phyloP scores from a whole-genome alignment of 106 monocot species.

The Allium sativum region DNA sequence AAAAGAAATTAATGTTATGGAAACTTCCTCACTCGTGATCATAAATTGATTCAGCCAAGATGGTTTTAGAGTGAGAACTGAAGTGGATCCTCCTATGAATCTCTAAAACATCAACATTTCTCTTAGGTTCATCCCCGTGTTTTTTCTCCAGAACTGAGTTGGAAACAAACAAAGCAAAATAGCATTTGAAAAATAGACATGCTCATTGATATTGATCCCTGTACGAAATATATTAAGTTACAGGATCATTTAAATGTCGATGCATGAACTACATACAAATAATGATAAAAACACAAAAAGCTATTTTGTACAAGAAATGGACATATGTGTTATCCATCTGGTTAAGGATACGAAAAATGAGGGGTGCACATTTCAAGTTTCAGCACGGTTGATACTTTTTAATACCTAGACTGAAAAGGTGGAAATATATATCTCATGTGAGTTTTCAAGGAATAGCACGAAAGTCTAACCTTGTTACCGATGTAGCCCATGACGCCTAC shows the following conservation, averaged over 20 bases:
- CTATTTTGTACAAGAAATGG: too few species aligned
- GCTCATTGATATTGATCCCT: slow-evolving; percentile 95
- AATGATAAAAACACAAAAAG: too few species aligned
- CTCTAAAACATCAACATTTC: slow-evolving; percentile 84
- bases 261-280: too few species aligned
- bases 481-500: slow-evolving; percentile 70
- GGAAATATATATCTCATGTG: too few species aligned
- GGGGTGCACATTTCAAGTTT: too few species aligned
- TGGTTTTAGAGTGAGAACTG: slow-evolving; percentile 22
- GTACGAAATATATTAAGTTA: slow-evolving; percentile 4
- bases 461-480: slow-evolving; percentile 48
- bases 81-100: slow-evolving; percentile 75
- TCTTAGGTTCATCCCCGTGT: slow-evolving; percentile 60
- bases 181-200: slow-evolving; percentile 91
- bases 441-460: not conserved
- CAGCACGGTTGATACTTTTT: too few species aligned
- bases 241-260: too few species aligned
- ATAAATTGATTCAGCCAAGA: slow-evolving; percentile 45
- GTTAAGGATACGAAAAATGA: too few species aligned
- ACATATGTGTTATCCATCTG: too few species aligned
- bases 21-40: slow-evolving; percentile 79
- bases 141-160: slow-evolving; percentile 84
- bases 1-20: too few species aligned
- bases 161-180: slow-evolving; percentile 88
- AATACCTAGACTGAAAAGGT: too few species aligned